Conservation (phyloP, 257 asterid genomes). For the Lycium ferocissimum region DNA sequence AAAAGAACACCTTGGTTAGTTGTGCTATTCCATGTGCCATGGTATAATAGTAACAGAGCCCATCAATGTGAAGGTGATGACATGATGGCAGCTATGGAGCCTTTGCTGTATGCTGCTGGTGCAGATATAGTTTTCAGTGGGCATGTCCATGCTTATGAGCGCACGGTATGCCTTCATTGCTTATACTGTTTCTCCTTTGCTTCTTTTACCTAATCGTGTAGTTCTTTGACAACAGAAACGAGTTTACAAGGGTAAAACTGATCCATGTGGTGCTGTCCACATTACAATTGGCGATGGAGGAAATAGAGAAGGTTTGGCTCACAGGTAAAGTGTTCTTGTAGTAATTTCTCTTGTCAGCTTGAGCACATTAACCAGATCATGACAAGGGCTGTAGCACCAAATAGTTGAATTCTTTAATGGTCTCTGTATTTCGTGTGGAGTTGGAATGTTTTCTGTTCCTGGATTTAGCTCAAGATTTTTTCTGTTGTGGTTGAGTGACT, state of each 20-base stretch:
- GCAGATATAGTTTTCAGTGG: conserved; percentile 76
- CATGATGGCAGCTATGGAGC: conserved; percentile 91
- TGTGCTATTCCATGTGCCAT: conserved; percentile 81
- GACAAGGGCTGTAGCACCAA: not conserved
- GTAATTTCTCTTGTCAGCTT: not conserved
- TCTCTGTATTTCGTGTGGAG: not conserved
- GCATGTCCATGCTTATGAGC: conserved; percentile 98
- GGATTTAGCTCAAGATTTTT: not conserved
- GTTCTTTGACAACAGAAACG: conserved; percentile 59
- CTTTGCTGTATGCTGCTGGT: conserved; percentile 73
- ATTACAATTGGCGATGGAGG: conserved; percentile 98
- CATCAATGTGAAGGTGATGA: conserved; percentile 90
- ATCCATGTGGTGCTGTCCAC: conserved; percentile 86
- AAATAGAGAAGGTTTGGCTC: conserved; percentile 90
- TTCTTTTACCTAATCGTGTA: conserved; percentile 19
- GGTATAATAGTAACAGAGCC: conserved; percentile 90
- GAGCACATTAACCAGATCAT: not conserved
- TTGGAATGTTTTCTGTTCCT: not conserved
- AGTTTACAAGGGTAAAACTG: conserved; percentile 56
- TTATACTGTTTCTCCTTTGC: not conserved
- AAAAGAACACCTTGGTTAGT: conserved; percentile 81
- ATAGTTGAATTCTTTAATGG: not conserved
- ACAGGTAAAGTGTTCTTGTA: conserved; percentile 49
- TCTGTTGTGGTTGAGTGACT: not conserved
- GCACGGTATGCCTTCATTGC: conserved; percentile 60